A percentile compares a stretch with the other conserved stretches of the same genome.
phyloP scores from a whole-genome alignment of 345 rosid species.

The Acer campestre region DNA sequence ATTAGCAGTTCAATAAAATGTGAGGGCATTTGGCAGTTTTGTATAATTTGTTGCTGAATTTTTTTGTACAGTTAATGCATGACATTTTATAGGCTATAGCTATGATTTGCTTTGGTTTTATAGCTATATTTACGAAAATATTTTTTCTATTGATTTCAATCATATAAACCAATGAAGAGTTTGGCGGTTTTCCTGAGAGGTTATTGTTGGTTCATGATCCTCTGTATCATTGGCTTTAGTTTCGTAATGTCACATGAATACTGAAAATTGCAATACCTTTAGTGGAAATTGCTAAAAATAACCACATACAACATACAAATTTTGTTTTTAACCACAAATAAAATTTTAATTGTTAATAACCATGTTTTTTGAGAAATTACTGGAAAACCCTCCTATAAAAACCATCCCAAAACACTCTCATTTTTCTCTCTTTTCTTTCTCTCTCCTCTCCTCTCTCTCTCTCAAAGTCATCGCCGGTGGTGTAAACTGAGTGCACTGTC shows the following conservation, averaged over 20 bases:
- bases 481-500: too few relatives aligned
- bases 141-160: background rate
- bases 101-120: background rate
- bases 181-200: background rate
- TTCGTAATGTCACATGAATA: background rate
- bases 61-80: conserved; percentile 29
- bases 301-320: too few relatives aligned
- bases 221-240: background rate
- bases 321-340: too few relatives aligned
- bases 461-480: too few relatives aligned
- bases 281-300: too few relatives aligned
- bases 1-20: conserved; percentile 65
- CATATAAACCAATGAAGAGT: background rate
- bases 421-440: too few relatives aligned
- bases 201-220: background rate
- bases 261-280: background rate
- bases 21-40: conserved; percentile 16
- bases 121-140: conserved; percentile 1
- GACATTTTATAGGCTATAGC: background rate
- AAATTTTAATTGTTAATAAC: too few relatives aligned
- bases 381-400: too few relatives aligned
- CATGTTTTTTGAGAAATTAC: too few relatives aligned
- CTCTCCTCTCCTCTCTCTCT: too few relatives aligned
- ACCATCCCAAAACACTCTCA: too few relatives aligned
- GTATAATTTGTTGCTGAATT: conserved; percentile 13